phyloP scores from a whole-genome alignment of 345 rosid genomes.

The Iberis pinnata region DNA sequence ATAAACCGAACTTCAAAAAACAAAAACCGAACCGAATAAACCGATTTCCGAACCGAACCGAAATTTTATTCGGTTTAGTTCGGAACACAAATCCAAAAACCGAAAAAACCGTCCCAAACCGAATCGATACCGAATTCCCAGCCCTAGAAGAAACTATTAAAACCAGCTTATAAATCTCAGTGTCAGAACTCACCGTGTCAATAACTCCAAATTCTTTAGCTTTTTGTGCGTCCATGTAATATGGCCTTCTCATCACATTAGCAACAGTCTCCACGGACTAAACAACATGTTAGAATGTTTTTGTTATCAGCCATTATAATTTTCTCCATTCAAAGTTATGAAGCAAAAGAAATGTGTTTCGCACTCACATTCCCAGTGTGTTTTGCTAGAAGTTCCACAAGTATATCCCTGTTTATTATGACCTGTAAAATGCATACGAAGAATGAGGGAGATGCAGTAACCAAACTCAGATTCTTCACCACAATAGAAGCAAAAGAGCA shows the following conservation, averaged over 20 bases:
- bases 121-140: no score
- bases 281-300: slow-evolving; percentile 15
- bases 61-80: no score
- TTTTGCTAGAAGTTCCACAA: slow-evolving; percentile 68
- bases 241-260: slow-evolving; percentile 57
- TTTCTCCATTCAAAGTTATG: slow-evolving; percentile 3
- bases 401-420: slow-evolving; percentile 53
- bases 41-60: no score
- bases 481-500: background rate
- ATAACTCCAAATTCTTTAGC: slow-evolving; percentile 87
- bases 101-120: no score
- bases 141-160: no score
- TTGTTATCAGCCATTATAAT: background rate
- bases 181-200: slow-evolving; percentile 48
- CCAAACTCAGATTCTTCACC: slow-evolving; percentile 2
- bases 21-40: no score
- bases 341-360: slow-evolving; percentile 1
- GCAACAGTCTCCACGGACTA: slow-evolving; percentile 68
- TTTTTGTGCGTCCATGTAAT: slow-evolving; percentile 58
- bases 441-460: slow-evolving; percentile 6
- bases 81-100: no score
- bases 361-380: slow-evolving; percentile 77
- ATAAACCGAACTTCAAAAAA: no score
- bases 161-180: no score
- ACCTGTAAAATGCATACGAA: slow-evolving; percentile 42